Percentiles rank a stretch among this genome's conserved stretches.
phyloP scores from a whole-genome alignment of 2,329 filamentous ascomycete genomes.

The Gyromitra esculenta region DNA sequence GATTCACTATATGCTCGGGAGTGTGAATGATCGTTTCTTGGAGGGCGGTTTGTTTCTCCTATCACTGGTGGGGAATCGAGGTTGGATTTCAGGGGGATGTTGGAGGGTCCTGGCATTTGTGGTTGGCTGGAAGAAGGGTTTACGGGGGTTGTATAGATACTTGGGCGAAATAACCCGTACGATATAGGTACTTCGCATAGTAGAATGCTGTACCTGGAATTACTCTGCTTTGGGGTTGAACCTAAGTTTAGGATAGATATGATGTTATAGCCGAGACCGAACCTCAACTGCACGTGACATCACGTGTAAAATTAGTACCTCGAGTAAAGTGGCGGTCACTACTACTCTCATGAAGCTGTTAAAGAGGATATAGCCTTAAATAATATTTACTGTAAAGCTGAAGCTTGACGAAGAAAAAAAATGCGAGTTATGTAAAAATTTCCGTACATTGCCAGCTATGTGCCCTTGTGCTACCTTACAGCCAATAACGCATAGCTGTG shows the following conservation, averaged over 20 bases:
- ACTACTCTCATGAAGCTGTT: neutral
- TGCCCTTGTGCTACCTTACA: slow-evolving; percentile 1
- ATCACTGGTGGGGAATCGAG: neutral
- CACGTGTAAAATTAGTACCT: neutral
- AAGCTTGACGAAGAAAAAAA: neutral
- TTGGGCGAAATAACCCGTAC: neutral
- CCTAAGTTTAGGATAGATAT: slow-evolving; percentile 3
- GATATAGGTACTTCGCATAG: neutral
- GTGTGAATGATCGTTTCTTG: neutral
- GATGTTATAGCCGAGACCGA: neutral
- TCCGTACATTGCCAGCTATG: neutral
- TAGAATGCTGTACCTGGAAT: neutral
- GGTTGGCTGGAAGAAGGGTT: neutral
- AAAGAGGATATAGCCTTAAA: slow-evolving; percentile 3
- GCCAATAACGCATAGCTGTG: neutral
- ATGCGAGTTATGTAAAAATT: slow-evolving; percentile 11
- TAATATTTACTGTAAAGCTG: neutral
- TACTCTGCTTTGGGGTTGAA: neutral
- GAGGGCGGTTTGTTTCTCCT: neutral
- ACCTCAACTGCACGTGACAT: slow-evolving; percentile 7
- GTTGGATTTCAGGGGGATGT: neutral
- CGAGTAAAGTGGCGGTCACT: slow-evolving; percentile 3
- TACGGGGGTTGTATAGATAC: neutral
- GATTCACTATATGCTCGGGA: slow-evolving; percentile 29
- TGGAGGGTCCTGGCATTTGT: neutral